A percentile compares a stretch with the other conserved stretches of the same genome.
These are phyloP conservation scores for Sechiopsis laciniata DNA, from an alignment of 306 rosid species.

Conservation along the genomic window DNA sequence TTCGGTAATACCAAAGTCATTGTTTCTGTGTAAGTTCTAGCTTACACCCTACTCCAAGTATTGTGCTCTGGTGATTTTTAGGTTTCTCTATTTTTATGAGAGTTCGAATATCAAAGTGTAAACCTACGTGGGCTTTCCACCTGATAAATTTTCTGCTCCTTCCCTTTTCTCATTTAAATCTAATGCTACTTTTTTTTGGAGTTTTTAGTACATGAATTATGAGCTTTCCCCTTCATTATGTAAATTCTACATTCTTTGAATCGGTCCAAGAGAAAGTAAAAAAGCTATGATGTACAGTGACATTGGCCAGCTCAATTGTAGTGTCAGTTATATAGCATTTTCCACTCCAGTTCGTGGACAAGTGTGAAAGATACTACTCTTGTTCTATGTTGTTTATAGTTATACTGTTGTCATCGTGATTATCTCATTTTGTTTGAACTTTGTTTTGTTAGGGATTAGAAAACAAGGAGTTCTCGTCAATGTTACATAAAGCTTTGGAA, in stretches of 20 bases:
- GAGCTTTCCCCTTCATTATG: background rate
- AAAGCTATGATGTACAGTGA: slow-evolving; percentile 94
- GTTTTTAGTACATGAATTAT: too few species aligned
- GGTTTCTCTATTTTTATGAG: background rate
- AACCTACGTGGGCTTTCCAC: background rate
- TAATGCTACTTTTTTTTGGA: background rate
- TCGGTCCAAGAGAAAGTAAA: slow-evolving; percentile 97
- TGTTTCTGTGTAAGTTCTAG: slow-evolving; percentile 82
- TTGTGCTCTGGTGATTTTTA: slow-evolving; percentile 2
- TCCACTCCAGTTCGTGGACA: slow-evolving; percentile 78
- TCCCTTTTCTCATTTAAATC: background rate
- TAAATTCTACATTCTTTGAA: slow-evolving; percentile 15
- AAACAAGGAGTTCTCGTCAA: slow-evolving; percentile 62
- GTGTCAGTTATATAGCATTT: slow-evolving; percentile 74
- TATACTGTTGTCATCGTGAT: slow-evolving; percentile 6
- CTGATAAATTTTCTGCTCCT: background rate
- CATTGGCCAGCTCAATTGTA: slow-evolving; percentile 77
- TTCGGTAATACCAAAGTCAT: slow-evolving; percentile 92
- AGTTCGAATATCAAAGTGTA: background rate
- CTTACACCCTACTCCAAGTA: background rate
- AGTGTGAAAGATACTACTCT: slow-evolving; percentile 35
- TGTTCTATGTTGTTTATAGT: background rate
- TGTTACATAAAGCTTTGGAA: slow-evolving; percentile 92
- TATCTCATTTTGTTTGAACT: slow-evolving; percentile 24
- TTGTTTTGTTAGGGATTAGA: slow-evolving; percentile 57